These are phyloP conservation scores for Escovopsis sp. DNA, from an alignment of 2,329 filamentous ascomycete species.

Conservation along the genomic window DNA sequence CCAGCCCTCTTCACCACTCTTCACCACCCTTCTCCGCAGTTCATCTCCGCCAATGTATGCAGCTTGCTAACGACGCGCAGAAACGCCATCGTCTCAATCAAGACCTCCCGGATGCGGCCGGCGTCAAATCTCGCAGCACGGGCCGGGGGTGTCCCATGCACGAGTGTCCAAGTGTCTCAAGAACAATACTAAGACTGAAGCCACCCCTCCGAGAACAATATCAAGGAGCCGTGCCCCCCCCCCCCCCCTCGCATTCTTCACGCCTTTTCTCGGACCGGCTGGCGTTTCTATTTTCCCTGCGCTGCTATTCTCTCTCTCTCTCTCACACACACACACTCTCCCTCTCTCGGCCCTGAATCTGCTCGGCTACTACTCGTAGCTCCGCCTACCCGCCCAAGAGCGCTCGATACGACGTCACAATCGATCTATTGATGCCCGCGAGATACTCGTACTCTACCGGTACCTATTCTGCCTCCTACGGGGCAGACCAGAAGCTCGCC, in stretches of 20 bases:
- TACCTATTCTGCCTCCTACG: not conserved
- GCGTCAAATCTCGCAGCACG: not conserved
- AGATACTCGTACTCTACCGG: too few species aligned
- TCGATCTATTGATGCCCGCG: too few species aligned
- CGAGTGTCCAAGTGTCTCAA: conserved; percentile 10
- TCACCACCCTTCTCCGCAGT: too few species aligned
- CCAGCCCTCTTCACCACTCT: too few species aligned
- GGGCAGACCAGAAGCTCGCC: too few species aligned
- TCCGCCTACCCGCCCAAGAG: too few species aligned
- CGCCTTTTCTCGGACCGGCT: not conserved
- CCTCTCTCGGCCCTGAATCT: not conserved
- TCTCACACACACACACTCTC: too few species aligned
- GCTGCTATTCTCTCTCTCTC: too few species aligned
- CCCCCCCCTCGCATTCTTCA: not conserved
- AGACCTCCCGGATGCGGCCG: too few species aligned
- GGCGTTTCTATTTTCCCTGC: not conserved
- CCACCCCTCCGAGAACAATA: conserved; percentile 21
- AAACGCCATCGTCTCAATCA: not conserved
- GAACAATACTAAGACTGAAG: conserved; percentile 21
- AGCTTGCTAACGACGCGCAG: not conserved
- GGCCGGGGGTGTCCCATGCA: not conserved
- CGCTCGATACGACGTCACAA: too few species aligned
- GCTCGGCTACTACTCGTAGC: too few species aligned
- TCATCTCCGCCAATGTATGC: not conserved
- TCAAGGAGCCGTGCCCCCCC: conserved; percentile 8